Evolutionary conservation across 768 basidiomycete species (phyloP), one percentile per base, ranked within the genome.

Genomic region (Dictyophora rubrovolvata): DNA sequence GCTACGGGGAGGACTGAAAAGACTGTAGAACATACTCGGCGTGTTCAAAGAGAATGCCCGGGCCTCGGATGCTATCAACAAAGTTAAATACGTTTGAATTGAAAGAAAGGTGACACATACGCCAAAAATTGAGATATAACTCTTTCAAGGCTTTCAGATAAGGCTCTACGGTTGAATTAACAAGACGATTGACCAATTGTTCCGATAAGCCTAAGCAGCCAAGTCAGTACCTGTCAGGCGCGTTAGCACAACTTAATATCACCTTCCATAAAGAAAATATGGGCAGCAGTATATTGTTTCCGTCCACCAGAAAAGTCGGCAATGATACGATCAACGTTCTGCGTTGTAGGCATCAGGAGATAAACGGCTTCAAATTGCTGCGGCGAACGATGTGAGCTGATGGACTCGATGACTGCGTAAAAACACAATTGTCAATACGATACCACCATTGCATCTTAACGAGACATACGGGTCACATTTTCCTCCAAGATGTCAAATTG

Each of bases 241-340:
- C 37, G 35, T 47, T 33, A 21, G 36, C 54, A 18, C 22, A 9
- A 53, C 34, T 63, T 3, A 36, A 42, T 12, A 11, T 64, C 60
- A 85, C 95, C 88, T 67, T 97, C 95, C 60, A 94, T 77, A 69
- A 98, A 99, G 79, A 93, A 94, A 59, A 97, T 70, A 70, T 98
- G 90, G 0, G 89, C 95, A 0, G 74, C 86, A 17, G 84, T 84
- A 69, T 98, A 98, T 61, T 79, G 80, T 64, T 86, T 83, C 64
- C 77, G 76, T 14, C 78, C 78, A 46, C 71, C 68, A 2, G 75
- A 73, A 67, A 93, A 95, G 72, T 99, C 96, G 35, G 77, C 82
- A 65, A 98, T 86, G 66, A 99, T 79, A 20, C 93, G 82, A 59
- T 95, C 86, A 48, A 98, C 83, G 71, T 98, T 98, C 75, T 93